Evolutionary conservation across 2,329 filamentous ascomycete genomes (phyloP).

Genomic region (Didymellaceae sp.): DNA sequence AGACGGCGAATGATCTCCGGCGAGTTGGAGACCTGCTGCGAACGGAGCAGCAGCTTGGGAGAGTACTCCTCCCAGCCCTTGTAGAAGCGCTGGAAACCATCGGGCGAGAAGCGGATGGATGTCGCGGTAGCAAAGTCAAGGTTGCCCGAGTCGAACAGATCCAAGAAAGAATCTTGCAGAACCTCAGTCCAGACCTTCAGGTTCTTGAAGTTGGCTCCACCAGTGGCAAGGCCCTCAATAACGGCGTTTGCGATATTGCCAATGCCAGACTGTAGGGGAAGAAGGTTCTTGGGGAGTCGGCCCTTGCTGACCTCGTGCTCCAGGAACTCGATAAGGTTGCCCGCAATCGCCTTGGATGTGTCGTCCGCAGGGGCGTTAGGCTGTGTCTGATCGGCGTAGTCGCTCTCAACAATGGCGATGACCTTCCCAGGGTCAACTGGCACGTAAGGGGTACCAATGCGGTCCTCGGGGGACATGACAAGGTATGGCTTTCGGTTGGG

Average conservation of each 20-base stretch:
- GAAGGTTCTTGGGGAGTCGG: slow-evolving; percentile 75
- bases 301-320: slow-evolving; percentile 83
- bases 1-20: slow-evolving; percentile 89
- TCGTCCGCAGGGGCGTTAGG: slow-evolving; percentile 80
- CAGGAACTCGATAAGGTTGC: slow-evolving; percentile 82
- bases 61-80: slow-evolving; percentile 81
- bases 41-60: slow-evolving; percentile 81
- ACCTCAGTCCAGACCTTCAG: slow-evolving; percentile 94
- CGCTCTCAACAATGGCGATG: slow-evolving; percentile 81
- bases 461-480: slow-evolving; percentile 83
- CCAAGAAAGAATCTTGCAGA: slow-evolving; percentile 89
- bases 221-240: slow-evolving; percentile 78
- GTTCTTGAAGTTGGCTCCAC: slow-evolving; percentile 79
- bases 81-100: slow-evolving; percentile 91
- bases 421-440: slow-evolving; percentile 85
- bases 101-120: slow-evolving; percentile 87
- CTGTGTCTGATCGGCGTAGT: slow-evolving; percentile 78
- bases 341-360: slow-evolving; percentile 73
- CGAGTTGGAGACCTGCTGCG: slow-evolving; percentile 87
- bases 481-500: slow-evolving; percentile 83
- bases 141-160: slow-evolving; percentile 87
- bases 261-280: slow-evolving; percentile 86
- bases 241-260: slow-evolving; percentile 95
- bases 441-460: slow-evolving; percentile 82
- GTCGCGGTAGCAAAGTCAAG: slow-evolving; percentile 91